phyloP scores from a whole-genome alignment of 345 rosid species.

The Salix arbutifolia region DNA sequence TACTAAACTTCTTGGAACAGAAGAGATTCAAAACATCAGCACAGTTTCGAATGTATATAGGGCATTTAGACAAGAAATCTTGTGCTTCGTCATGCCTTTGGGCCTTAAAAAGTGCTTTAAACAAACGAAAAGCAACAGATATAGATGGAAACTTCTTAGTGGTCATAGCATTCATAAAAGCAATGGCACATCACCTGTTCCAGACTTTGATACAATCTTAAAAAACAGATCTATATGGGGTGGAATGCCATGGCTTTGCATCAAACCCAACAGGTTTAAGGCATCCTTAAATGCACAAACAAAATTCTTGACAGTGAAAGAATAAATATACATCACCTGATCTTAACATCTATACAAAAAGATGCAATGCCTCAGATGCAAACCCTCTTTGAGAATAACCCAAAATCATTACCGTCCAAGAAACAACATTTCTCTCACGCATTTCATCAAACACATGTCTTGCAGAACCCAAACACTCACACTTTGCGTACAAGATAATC shows the following conservation, averaged over 20 bases:
- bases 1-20: conserved; percentile 14
- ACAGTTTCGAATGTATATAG: conserved; percentile 56
- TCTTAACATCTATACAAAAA: too few relatives aligned
- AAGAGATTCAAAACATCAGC: conserved; percentile 83
- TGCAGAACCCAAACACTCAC: conserved; percentile 46
- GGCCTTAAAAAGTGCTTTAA: conserved; percentile 60
- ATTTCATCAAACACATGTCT: conserved; percentile 80
- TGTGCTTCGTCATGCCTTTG: conserved; percentile 66
- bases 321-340: too few relatives aligned
- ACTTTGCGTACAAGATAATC: conserved; percentile 43
- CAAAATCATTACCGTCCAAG: conserved; percentile 90
- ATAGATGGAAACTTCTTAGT: conserved; percentile 64
- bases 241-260: conserved; percentile 75
- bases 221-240: conserved; percentile 71
- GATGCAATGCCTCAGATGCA: too few relatives aligned
- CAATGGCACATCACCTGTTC: conserved; percentile 57
- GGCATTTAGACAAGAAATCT: conserved; percentile 67
- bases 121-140: conserved; percentile 53
- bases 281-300: conserved; percentile 59
- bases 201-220: conserved; percentile 57
- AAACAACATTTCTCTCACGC: conserved; percentile 65
- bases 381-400: too few relatives aligned
- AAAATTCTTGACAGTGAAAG: neutral
- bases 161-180: conserved; percentile 62
- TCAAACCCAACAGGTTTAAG: conserved; percentile 50